Evolutionary conservation across 768 basidiomycete genomes (phyloP).

Genomic region (Leucocoprinus leucothites): DNA sequence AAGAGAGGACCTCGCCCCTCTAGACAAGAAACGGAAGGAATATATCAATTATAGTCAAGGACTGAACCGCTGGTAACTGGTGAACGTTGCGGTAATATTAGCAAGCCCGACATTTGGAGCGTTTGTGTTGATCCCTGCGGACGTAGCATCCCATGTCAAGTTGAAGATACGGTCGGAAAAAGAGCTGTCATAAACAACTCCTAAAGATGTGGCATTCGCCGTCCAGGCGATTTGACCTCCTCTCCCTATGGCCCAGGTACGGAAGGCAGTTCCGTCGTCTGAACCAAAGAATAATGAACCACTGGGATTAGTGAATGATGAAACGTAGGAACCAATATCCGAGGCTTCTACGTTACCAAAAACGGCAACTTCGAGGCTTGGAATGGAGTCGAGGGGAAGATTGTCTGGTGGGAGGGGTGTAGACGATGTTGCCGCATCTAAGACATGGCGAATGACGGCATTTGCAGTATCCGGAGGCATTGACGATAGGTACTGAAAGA

Average conservation of each 20-base stretch:
- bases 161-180: conserved; percentile 42
- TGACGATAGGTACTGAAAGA: conserved; percentile 52
- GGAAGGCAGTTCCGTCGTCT: conserved; percentile 40
- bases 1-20: not conserved
- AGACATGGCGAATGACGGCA: conserved; percentile 47
- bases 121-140: conserved; percentile 30
- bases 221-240: conserved; percentile 47
- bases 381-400: conserved; percentile 39
- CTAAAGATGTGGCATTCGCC: conserved; percentile 44
- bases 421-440: conserved; percentile 26
- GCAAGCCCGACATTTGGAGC: conserved; percentile 29
- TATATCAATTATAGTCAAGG: conserved; percentile 21
- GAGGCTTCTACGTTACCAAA: conserved; percentile 51
- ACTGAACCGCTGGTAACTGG: conserved; percentile 27
- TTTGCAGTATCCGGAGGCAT: conserved; percentile 44
- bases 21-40: conserved; percentile 1
- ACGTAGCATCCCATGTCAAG: conserved; percentile 45
- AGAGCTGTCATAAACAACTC: conserved; percentile 49
- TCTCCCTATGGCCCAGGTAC: conserved; percentile 51
- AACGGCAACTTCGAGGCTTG: conserved; percentile 58
- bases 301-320: conserved; percentile 48
- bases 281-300: conserved; percentile 62
- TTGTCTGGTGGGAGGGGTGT: conserved; percentile 36
- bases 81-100: conserved; percentile 46
- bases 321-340: conserved; percentile 45